phyloP scores from a whole-genome alignment of 768 basidiomycete genomes.

The Collybia sordida region DNA sequence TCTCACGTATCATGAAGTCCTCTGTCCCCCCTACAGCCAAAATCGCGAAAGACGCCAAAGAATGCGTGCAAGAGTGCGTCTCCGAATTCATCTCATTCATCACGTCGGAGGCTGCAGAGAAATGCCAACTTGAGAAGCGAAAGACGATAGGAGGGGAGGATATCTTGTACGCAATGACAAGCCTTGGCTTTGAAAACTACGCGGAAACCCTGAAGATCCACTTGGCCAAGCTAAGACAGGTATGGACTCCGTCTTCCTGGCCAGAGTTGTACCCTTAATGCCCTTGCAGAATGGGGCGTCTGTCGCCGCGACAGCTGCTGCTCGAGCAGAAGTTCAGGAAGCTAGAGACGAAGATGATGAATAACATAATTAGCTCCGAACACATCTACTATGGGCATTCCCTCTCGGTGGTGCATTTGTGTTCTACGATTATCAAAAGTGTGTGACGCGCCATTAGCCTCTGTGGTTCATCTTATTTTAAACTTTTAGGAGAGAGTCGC shows the following conservation, averaged over 20 bases:
- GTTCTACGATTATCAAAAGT: too few species aligned
- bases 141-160: slow-evolving; percentile 99
- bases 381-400: neutral
- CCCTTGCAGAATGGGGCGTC: slow-evolving; percentile 19
- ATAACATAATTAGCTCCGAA: neutral
- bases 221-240: slow-evolving; percentile 86
- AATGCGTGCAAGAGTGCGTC: slow-evolving; percentile 97
- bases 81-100: slow-evolving; percentile 99
- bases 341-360: slow-evolving; percentile 30
- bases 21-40: slow-evolving; percentile 89
- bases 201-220: slow-evolving; percentile 91
- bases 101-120: slow-evolving; percentile 95
- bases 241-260: slow-evolving; percentile 20
- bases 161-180: slow-evolving; percentile 91
- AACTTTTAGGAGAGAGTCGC: neutral
- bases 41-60: slow-evolving; percentile 97
- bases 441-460: too few species aligned
- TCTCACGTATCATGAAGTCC: slow-evolving; percentile 96
- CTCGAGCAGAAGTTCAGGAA: slow-evolving; percentile 26
- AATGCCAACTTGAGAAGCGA: slow-evolving; percentile 90
- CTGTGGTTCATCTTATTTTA: neutral
- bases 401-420: too few species aligned
- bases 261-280: neutral
- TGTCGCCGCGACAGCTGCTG: slow-evolving; percentile 11
- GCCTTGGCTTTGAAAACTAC: slow-evolving; percentile 94